These are phyloP conservation scores for Urtica urens DNA, from an alignment of 306 rosid genomes.

Conservation along the genomic window DNA sequence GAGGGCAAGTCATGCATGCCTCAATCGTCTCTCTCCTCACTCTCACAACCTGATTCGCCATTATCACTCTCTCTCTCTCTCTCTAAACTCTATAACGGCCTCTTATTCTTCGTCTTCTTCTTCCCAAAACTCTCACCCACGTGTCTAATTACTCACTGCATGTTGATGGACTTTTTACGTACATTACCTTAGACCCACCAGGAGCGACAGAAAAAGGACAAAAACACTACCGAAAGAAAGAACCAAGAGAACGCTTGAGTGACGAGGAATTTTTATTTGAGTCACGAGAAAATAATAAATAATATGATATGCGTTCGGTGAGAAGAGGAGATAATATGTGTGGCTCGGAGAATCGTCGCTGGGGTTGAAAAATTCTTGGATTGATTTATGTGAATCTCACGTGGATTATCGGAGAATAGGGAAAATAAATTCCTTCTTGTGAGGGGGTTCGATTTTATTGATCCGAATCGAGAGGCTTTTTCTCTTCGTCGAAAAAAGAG, in stretches of 20 bases:
- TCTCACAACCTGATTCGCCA: conserved; percentile 67
- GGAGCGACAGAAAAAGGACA: conserved; percentile 9
- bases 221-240: not conserved
- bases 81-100: no score
- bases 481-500: conserved; percentile 43
- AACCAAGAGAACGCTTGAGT: not conserved
- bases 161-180: conserved; percentile 50
- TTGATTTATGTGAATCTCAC: conserved; percentile 42
- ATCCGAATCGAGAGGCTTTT: conserved; percentile 45
- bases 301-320: conserved; percentile 6
- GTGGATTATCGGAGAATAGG: conserved; percentile 56
- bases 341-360: conserved; percentile 24
- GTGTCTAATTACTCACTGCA: conserved; percentile 42
- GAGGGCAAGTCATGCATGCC: conserved; percentile 94
- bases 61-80: conserved; percentile 12
- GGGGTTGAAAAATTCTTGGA: no score
- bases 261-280: not conserved
- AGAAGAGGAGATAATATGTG: conserved; percentile 3
- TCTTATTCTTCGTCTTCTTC: conserved; percentile 8
- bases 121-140: conserved; percentile 19
- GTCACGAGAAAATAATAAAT: not conserved
- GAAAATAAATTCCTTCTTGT: no score
- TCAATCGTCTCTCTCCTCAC: conserved; percentile 55
- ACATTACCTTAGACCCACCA: conserved; percentile 28
- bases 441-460: conserved; percentile 20